A percentile compares a stretch with the other conserved stretches of the same genome.
Conservation (phyloP, 257 asterid species). For the Nicotiana undulata region DNA sequence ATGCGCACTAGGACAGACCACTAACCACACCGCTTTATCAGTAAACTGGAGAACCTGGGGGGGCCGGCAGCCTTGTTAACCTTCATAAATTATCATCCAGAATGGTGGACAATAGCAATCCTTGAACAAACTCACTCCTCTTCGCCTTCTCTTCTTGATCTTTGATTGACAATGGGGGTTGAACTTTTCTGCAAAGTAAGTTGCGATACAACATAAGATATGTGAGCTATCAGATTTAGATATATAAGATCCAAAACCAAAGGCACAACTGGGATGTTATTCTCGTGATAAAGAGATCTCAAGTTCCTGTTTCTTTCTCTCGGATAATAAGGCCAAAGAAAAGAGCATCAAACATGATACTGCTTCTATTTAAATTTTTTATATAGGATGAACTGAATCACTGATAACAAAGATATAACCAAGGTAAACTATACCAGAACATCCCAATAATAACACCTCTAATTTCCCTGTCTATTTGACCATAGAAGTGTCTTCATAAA, state of each 20-base stretch:
- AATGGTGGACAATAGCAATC: constrained; percentile 62
- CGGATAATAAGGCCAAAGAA: background rate
- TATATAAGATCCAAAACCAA: background rate
- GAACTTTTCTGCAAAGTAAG: constrained; percentile 47
- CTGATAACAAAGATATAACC: background rate
- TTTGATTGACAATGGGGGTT: constrained; percentile 64
- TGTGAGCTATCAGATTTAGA: background rate
- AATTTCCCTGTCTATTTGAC: background rate
- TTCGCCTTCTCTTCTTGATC: constrained; percentile 84
- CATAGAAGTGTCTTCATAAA: background rate
- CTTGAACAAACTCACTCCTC: constrained; percentile 69
- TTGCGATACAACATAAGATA: background rate
- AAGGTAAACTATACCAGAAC: background rate
- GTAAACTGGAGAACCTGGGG: background rate
- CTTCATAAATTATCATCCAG: constrained; percentile 47
- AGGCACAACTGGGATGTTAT: background rate
- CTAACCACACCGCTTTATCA: constrained; percentile 5
- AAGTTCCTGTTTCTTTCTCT: background rate
- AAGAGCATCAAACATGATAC: background rate
- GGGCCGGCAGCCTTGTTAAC: background rate
- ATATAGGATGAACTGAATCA: background rate
- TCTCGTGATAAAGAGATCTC: background rate
- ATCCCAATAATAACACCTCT: background rate
- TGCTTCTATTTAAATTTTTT: background rate
- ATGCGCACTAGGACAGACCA: constrained; percentile 17